Percentiles rank a stretch among this genome's conserved stretches.
These are phyloP conservation scores for Lichtheimia ornata DNA, from an alignment of 371 early-diverging fungal genomes.

Conservation along the genomic window DNA sequence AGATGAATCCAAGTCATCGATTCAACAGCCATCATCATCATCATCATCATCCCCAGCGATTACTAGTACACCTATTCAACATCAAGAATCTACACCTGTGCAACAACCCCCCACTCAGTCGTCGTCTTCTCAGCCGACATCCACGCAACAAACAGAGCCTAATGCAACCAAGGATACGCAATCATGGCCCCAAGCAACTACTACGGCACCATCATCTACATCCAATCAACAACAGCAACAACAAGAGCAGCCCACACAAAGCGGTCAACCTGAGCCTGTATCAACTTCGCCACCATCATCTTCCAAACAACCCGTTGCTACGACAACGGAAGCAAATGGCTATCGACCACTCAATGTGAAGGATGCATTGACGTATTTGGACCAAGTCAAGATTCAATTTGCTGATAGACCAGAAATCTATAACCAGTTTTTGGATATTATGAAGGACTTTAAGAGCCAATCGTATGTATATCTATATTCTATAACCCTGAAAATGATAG, in stretches of 20 bases:
- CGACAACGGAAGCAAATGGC: slow-evolving; percentile 12
- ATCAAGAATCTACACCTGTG: too few relatives aligned
- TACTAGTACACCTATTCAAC: too few relatives aligned
- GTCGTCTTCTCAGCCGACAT: not conserved
- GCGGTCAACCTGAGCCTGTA: not conserved
- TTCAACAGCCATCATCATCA: too few relatives aligned
- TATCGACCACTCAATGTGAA: slow-evolving; percentile 61
- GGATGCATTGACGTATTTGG: slow-evolving; percentile 98
- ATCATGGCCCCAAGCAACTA: too few relatives aligned
- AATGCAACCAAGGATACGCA: not conserved
- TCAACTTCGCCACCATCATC: slow-evolving; percentile 6
- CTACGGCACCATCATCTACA: too few relatives aligned
- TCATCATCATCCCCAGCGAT: too few relatives aligned
- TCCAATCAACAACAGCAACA: too few relatives aligned
- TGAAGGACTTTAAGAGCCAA: slow-evolving; percentile 99
- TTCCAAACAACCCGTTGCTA: not conserved
- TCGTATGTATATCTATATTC: slow-evolving; percentile 57
- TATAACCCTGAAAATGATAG: not conserved
- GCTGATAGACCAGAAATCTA: slow-evolving; percentile 93
- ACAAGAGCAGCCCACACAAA: too few relatives aligned
- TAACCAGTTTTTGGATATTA: slow-evolving; percentile 97
- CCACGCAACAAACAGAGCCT: not conserved
- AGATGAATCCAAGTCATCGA: too few relatives aligned
- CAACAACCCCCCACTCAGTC: not conserved
- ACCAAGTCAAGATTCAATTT: slow-evolving; percentile 96